Evolutionary conservation across 192 early-diverging fungal species (phyloP).

Genomic region (Backusella sp.): DNA sequence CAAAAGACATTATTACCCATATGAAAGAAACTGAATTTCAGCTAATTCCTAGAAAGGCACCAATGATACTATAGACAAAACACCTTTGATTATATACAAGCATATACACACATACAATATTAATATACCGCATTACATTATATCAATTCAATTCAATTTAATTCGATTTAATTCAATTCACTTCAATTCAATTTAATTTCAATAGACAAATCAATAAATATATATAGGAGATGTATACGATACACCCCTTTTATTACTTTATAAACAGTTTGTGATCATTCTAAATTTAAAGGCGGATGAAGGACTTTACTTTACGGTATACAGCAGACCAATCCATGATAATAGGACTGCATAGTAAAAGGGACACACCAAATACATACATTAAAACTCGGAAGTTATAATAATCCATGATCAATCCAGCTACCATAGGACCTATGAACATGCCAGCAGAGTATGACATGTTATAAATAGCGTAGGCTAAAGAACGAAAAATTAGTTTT

Average conservation of each 20-base stretch:
- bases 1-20: slow-evolving; percentile 44
- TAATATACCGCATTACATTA: background rate
- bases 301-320: background rate
- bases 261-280: background rate
- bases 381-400: slow-evolving; percentile 21
- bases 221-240: background rate
- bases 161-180: background rate
- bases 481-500: background rate
- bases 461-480: slow-evolving; percentile 72
- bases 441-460: slow-evolving; percentile 74
- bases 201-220: background rate
- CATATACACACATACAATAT: background rate
- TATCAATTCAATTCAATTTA: background rate
- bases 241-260: background rate
- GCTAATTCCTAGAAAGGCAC: background rate
- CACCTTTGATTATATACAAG: background rate
- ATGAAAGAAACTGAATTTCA: background rate
- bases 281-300: background rate
- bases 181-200: background rate
- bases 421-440: slow-evolving; percentile 67
- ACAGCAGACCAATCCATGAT: slow-evolving; percentile 23
- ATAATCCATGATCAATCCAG: slow-evolving; percentile 40
- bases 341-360: slow-evolving; percentile 24
- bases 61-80: background rate
- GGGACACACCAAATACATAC: slow-evolving; percentile 8